Evolutionary conservation across 805 yeast genomes (phyloP).

Genomic region (Saturnispora sanitii): DNA sequence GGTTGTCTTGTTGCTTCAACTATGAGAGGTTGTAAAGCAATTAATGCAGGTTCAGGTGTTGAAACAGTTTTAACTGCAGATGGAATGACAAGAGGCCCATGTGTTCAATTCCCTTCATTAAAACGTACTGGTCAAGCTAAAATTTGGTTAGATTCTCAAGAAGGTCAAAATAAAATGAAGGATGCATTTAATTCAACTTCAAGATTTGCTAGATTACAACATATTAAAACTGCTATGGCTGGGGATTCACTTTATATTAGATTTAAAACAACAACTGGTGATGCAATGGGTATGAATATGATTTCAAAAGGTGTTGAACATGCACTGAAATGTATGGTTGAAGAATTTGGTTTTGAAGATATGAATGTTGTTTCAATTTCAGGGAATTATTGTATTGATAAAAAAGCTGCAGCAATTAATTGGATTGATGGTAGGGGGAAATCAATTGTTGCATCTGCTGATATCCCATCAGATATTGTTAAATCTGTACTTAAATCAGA

Average conservation of each 20-base stretch:
- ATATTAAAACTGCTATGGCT: slow-evolving; percentile 86
- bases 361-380: slow-evolving; percentile 89
- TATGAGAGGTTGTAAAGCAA: slow-evolving; percentile 98
- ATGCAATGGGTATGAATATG: slow-evolving; percentile 99
- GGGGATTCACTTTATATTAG: slow-evolving; percentile 83
- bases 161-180: slow-evolving; percentile 74
- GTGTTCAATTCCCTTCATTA: slow-evolving; percentile 80
- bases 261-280: slow-evolving; percentile 98
- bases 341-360: slow-evolving; percentile 85
- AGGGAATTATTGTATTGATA: slow-evolving; percentile 96
- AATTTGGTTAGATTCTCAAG: slow-evolving; percentile 91
- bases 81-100: slow-evolving; percentile 99
- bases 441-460: slow-evolving; percentile 93
- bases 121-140: slow-evolving; percentile 90
- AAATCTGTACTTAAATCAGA: slow-evolving; percentile 78
- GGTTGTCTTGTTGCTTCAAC: slow-evolving; percentile 98
- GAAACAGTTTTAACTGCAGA: slow-evolving; percentile 85
- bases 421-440: slow-evolving; percentile 99
- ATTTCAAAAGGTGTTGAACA: slow-evolving; percentile 95
- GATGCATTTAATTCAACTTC: slow-evolving; percentile 94
- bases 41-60: slow-evolving; percentile 95
- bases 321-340: slow-evolving; percentile 74
- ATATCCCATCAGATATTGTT: slow-evolving; percentile 75
- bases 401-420: slow-evolving; percentile 95
- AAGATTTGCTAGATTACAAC: slow-evolving; percentile 90